A percentile compares a stretch with the other conserved stretches of the same genome.
Evolutionary conservation across 306 rosid species (phyloP).

Genomic region (Fagus crenata): DNA sequence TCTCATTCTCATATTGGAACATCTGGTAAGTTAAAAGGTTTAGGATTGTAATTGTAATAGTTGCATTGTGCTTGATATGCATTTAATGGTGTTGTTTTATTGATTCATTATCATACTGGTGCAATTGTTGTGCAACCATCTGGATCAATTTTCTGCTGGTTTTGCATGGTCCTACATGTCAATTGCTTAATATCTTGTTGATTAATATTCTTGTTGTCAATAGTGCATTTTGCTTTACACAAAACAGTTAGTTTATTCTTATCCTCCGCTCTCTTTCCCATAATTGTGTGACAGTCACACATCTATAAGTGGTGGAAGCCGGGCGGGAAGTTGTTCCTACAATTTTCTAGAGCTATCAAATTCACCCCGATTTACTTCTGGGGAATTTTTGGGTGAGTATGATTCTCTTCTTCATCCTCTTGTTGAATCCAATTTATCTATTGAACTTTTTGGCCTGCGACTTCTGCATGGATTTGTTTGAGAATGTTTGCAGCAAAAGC

Average conservation of each 20-base stretch:
- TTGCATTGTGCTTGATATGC: neutral
- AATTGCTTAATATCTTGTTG: neutral
- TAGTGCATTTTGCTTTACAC: constrained; percentile 6
- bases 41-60: neutral
- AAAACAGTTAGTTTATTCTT: constrained; percentile 17
- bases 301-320: constrained; percentile 94
- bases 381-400: constrained; percentile 86
- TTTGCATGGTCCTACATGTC: constrained; percentile 19
- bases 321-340: constrained; percentile 59
- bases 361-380: constrained; percentile 78
- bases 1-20: neutral
- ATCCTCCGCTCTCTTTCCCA: constrained; percentile 20
- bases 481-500: neutral
- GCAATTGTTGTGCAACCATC: neutral
- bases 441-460: neutral
- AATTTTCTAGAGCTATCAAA: constrained; percentile 68
- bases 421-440: neutral
- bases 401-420: constrained; percentile 15
- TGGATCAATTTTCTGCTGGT: constrained; percentile 20
- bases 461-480: neutral
- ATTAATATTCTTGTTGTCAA: constrained; percentile 6
- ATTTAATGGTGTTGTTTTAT: neutral
- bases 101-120: neutral
- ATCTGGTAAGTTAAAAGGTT: neutral
- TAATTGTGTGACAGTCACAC: constrained; percentile 53